phyloP scores from a whole-genome alignment of 202 grass and related monocot genomes.

The Zoysia matrella region DNA sequence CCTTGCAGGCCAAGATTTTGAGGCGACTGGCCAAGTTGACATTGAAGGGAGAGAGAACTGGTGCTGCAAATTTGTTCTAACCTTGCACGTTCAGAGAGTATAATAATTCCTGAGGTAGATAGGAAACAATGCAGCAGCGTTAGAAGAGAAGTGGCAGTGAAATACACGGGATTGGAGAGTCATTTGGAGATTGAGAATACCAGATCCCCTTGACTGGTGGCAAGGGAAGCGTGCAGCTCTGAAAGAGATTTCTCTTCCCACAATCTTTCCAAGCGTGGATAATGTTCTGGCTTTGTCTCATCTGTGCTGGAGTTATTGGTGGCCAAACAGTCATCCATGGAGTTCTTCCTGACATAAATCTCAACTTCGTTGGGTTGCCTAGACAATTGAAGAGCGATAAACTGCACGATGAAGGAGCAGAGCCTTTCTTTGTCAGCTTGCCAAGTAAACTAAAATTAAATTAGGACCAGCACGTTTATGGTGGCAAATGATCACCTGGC shows the following conservation, averaged over 20 bases:
- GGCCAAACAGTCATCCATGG: constrained; percentile 27
- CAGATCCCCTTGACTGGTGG: constrained; percentile 66
- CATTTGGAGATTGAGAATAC: constrained; percentile 50
- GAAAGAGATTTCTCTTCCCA: constrained; percentile 68
- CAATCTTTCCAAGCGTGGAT: constrained; percentile 58
- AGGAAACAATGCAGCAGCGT: constrained; percentile 9
- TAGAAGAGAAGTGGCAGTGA: neutral
- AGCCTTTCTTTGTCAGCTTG: constrained; percentile 35
- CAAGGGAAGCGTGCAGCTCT: constrained; percentile 56
- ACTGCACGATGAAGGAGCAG: constrained; percentile 55
- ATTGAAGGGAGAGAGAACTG: constrained; percentile 23
- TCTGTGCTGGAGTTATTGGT: constrained; percentile 33
- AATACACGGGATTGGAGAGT: neutral
- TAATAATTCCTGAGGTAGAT: constrained; percentile 61
- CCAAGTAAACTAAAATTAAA: neutral
- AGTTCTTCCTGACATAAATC: constrained; percentile 66
- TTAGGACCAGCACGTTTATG: neutral
- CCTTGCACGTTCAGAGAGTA: constrained; percentile 59
- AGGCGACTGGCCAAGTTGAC: neutral
- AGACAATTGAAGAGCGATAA: constrained; percentile 82
- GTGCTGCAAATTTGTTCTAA: constrained; percentile 33
- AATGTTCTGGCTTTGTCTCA: constrained; percentile 20
- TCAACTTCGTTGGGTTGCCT: constrained; percentile 75
- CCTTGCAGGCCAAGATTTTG: constrained; percentile 15
- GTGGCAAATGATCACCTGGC: constrained; percentile 66